Percentiles rank a stretch among this genome's conserved stretches.
Conservation (phyloP, 1,284 basidiomycete species). For the Pterula multifida region DNA sequence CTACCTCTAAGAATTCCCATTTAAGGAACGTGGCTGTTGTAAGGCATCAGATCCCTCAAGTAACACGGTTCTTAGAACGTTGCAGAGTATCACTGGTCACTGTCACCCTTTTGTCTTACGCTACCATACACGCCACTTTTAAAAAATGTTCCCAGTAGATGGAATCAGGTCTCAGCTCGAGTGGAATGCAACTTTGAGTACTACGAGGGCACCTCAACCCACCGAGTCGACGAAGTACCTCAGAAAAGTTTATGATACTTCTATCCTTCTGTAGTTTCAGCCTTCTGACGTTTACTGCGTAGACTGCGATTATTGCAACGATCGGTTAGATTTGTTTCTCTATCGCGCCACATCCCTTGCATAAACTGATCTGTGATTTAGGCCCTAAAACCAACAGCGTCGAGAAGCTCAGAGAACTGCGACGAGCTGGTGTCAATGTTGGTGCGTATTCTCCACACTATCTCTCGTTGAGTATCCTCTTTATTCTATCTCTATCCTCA, state of each 20-base stretch:
- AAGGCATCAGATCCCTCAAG: neutral
- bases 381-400: constrained; percentile 87
- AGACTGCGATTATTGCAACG: constrained; percentile 96
- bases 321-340: constrained; percentile 51
- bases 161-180: constrained; percentile 75
- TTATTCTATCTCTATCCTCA: too few relatives aligned
- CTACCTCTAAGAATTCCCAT: too few relatives aligned
- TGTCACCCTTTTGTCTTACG: constrained; percentile 4
- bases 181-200: constrained; percentile 79
- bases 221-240: constrained; percentile 72
- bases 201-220: constrained; percentile 54
- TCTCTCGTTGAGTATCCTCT: constrained; percentile 7
- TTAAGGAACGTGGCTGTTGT: too few relatives aligned
- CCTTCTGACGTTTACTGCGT: constrained; percentile 8
- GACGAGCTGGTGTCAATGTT: constrained; percentile 89
- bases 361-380: constrained; percentile 19
- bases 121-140: too few relatives aligned
- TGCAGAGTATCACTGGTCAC: neutral
- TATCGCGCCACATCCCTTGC: constrained; percentile 6
- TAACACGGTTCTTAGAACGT: neutral
- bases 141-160: constrained; percentile 37
- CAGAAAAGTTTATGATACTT: constrained; percentile 61
- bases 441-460: constrained; percentile 42
- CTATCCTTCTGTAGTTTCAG: constrained; percentile 8
- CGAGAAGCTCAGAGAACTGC: constrained; percentile 74